Conservation (phyloP, 2,329 filamentous ascomycete species). For the Colletotrichum lupini region DNA sequence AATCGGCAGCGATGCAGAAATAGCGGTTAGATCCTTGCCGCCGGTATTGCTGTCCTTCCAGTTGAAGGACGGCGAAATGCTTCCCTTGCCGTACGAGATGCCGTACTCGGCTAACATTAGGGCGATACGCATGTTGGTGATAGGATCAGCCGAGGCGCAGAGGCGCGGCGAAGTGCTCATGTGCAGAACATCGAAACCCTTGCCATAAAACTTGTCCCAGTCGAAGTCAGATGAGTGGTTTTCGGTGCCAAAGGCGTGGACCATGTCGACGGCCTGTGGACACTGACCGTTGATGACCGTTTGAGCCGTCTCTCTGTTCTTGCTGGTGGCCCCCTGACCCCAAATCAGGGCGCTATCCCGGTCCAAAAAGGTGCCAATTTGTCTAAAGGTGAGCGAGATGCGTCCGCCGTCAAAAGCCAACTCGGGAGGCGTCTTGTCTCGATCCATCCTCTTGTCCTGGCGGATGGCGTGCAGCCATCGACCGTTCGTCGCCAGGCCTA, state of each 20-base stretch:
- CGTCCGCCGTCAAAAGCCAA: constrained; percentile 79
- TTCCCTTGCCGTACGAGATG: constrained; percentile 59
- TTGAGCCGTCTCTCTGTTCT: constrained; percentile 69
- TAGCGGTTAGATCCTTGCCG: constrained; percentile 30
- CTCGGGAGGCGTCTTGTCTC: constrained; percentile 77
- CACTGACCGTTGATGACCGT: constrained; percentile 77
- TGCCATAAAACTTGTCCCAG: constrained; percentile 81
- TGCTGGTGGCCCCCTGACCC: constrained; percentile 88
- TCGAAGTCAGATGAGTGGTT: constrained; percentile 80
- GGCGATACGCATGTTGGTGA: constrained; percentile 61
- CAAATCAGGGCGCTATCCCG: constrained; percentile 76
- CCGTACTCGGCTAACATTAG: constrained; percentile 62
- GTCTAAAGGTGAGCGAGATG: constrained; percentile 91
- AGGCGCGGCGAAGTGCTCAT: constrained; percentile 63
- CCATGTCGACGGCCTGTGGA: constrained; percentile 73
- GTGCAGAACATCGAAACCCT: constrained; percentile 86
- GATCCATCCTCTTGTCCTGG: constrained; percentile 79
- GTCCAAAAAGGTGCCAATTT: constrained; percentile 87
- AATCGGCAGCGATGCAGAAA: constrained; percentile 46
- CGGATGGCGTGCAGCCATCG: constrained; percentile 94
- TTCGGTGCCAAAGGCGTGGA: constrained; percentile 85
- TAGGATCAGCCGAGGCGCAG: constrained; percentile 58
- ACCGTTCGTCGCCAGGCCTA: constrained; percentile 84
- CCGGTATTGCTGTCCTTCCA: constrained; percentile 40
- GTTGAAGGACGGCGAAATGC: constrained; percentile 45